Conservation (phyloP, 768 basidiomycete genomes). For the Tulasnella sp. region DNA sequence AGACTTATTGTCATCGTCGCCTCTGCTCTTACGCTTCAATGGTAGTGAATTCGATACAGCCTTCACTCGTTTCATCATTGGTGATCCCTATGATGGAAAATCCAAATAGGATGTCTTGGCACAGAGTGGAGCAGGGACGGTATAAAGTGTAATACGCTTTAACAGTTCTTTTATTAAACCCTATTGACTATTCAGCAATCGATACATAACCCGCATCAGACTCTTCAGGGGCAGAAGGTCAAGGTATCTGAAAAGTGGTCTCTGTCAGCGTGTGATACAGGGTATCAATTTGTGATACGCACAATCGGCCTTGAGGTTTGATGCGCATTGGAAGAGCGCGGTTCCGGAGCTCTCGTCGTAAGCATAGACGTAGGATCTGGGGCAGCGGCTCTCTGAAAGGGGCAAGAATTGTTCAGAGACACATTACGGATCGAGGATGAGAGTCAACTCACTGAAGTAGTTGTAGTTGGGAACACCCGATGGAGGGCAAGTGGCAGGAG, state of each 20-base stretch:
- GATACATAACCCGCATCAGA: too few species aligned
- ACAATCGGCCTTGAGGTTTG: constrained; percentile 29
- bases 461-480: constrained; percentile 18
- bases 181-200: too few species aligned
- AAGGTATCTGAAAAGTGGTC: constrained; percentile 1
- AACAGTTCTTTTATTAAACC: too few species aligned
- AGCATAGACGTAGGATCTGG: constrained; percentile 39
- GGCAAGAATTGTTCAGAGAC: background rate
- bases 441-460: constrained; percentile 19
- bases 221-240: constrained; percentile 17
- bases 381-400: constrained; percentile 33
- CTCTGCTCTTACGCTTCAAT: too few species aligned
- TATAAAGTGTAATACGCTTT: too few species aligned
- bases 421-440: constrained; percentile 1
- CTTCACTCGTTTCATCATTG: too few species aligned
- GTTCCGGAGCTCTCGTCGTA: constrained; percentile 40
- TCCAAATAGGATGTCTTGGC: too few species aligned
- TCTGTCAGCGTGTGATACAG: background rate
- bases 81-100: too few species aligned
- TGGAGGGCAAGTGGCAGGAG: constrained; percentile 17
- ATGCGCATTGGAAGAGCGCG: constrained; percentile 41
- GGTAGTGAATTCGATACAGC: too few species aligned
- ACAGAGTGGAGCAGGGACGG: too few species aligned
- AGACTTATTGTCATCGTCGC: too few species aligned
- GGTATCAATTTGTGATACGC: background rate